Evolutionary conservation across 306 rosid species (phyloP).

Genomic region (Corylus americana): DNA sequence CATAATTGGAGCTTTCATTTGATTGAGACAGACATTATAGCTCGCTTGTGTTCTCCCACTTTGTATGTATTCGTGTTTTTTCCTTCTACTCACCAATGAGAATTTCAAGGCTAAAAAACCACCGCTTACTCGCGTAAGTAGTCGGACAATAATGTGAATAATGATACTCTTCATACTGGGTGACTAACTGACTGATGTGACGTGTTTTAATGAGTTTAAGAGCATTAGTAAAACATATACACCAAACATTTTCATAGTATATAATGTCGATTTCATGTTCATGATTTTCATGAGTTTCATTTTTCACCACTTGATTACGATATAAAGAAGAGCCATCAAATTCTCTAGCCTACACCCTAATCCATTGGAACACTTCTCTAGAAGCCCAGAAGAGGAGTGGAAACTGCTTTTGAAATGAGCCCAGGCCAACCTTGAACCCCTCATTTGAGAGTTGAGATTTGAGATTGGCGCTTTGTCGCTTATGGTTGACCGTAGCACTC

Average conservation of each 20-base stretch:
- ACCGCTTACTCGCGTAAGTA: too few relatives aligned
- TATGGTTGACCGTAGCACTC: slow-evolving; percentile 34
- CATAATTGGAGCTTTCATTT: background rate
- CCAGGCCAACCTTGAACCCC: slow-evolving; percentile 37
- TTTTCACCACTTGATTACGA: too few relatives aligned
- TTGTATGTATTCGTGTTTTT: background rate
- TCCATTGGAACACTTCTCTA: background rate
- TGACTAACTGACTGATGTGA: too few relatives aligned
- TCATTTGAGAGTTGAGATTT: slow-evolving; percentile 3
- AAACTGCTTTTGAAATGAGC: slow-evolving; percentile 10
- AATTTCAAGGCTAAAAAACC: background rate
- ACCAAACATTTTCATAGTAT: too few relatives aligned
- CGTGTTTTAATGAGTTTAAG: too few relatives aligned
- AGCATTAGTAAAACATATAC: too few relatives aligned
- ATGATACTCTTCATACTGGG: too few relatives aligned
- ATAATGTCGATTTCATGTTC: too few relatives aligned
- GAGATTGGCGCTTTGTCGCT: slow-evolving; percentile 37
- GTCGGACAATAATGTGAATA: too few relatives aligned
- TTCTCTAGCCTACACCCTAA: background rate
- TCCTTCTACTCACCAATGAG: background rate
- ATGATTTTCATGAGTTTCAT: too few relatives aligned
- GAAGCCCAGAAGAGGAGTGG: slow-evolving; percentile 4
- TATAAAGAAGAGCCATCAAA: too few relatives aligned
- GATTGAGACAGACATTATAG: too few relatives aligned
- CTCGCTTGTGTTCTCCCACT: background rate